A percentile compares a stretch with the other conserved stretches of the same genome.
These are phyloP conservation scores for Umbelopsis vinacea DNA, from an alignment of 192 early-diverging fungal genomes.

Conservation along the genomic window DNA sequence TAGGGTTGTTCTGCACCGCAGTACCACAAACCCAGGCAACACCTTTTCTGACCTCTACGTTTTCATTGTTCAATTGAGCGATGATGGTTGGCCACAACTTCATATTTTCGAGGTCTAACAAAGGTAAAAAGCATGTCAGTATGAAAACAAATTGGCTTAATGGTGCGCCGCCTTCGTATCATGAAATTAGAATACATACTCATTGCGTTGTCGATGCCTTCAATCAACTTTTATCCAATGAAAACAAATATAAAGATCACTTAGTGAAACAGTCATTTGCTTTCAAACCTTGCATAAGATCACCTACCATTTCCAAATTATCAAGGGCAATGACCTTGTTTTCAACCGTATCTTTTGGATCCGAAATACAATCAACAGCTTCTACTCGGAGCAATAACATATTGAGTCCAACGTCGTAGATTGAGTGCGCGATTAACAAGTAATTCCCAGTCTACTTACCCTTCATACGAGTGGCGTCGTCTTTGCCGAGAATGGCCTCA, in stretches of 20 bases:
- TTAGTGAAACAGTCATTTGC: background rate
- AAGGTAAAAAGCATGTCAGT: background rate
- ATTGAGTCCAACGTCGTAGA: background rate
- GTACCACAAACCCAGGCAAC: constrained; percentile 94
- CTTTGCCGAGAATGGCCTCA: constrained; percentile 92
- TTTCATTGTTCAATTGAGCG: constrained; percentile 49
- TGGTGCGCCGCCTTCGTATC: too few relatives aligned
- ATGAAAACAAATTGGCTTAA: too few relatives aligned
- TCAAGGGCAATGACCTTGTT: constrained; percentile 86
- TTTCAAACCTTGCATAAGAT: background rate
- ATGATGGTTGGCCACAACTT: constrained; percentile 86
- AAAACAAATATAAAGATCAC: background rate
- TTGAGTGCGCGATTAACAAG: background rate
- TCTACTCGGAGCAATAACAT: constrained; percentile 46
- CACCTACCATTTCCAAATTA: constrained; percentile 81
- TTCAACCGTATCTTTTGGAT: constrained; percentile 59
- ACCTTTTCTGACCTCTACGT: constrained; percentile 64
- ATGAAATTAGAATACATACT: constrained; percentile 49
- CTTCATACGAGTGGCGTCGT: constrained; percentile 85
- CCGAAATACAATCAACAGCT: constrained; percentile 71
- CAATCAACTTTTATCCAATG: constrained; percentile 65
- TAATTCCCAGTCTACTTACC: constrained; percentile 31
- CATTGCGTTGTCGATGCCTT: constrained; percentile 88
- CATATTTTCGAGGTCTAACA: constrained; percentile 81
- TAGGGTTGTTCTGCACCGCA: constrained; percentile 91